Evolutionary conservation across 345 rosid species (phyloP).

Genomic region (Bruguiera sexangula): DNA sequence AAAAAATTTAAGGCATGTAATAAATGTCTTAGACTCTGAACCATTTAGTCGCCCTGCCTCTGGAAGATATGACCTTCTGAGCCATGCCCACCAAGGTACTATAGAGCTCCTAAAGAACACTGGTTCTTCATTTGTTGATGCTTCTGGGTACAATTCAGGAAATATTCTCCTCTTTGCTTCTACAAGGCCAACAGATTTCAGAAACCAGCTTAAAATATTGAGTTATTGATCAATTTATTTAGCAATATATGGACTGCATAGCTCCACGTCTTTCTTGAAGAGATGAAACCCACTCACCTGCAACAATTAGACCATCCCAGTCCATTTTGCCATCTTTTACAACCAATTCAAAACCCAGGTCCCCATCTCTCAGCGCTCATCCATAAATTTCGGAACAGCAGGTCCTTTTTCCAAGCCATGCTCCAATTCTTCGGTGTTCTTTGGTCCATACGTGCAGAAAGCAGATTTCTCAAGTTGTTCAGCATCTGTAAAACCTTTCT

Average conservation of each 20-base stretch:
- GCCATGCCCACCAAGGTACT: conserved; percentile 64
- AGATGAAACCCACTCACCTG: conserved; percentile 24
- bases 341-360: conserved; percentile 56
- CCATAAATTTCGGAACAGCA: conserved; percentile 30
- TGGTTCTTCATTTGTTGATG: conserved; percentile 43
- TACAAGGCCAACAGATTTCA: conserved; percentile 14
- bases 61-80: conserved; percentile 42
- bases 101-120: conserved; percentile 52
- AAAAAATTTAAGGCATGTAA: background rate
- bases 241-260: no score
- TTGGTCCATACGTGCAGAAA: conserved; percentile 7
- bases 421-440: conserved; percentile 11
- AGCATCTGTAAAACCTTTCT: conserved; percentile 11
- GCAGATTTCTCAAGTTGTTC: conserved; percentile 18
- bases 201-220: background rate
- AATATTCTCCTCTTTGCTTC: conserved; percentile 59
- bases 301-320: conserved; percentile 48
- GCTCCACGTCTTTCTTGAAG: background rate
- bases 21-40: conserved; percentile 2
- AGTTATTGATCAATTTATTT: background rate
- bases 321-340: conserved; percentile 47
- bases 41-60: conserved; percentile 52
- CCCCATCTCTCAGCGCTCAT: conserved; percentile 49
- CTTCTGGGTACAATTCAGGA: conserved; percentile 45
- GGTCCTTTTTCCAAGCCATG: conserved; percentile 17